These are phyloP conservation scores for Neoscytalidium dimidiatum DNA, from an alignment of 2,329 filamentous ascomycete genomes.

Conservation along the genomic window DNA sequence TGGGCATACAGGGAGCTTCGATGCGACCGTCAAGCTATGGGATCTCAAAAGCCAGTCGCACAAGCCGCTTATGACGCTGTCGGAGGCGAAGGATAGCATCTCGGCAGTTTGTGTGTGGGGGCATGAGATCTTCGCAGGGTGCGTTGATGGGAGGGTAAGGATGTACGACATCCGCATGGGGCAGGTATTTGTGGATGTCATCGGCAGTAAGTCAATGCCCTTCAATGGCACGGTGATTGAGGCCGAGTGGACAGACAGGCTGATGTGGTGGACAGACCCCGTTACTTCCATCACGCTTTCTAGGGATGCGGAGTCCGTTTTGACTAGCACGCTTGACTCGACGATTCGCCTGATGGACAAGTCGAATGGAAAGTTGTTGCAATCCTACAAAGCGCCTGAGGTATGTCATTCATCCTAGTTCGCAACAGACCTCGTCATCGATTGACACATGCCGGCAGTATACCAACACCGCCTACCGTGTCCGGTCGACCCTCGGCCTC, in stretches of 20 bases:
- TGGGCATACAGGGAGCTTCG: conserved; percentile 60
- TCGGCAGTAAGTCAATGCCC: conserved; percentile 56
- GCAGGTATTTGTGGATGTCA: conserved; percentile 67
- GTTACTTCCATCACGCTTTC: conserved; percentile 78
- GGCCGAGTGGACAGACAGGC: neutral
- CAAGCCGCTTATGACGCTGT: conserved; percentile 71
- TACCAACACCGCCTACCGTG: conserved; percentile 46
- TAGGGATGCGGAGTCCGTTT: conserved; percentile 70
- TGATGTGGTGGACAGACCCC: conserved; percentile 37
- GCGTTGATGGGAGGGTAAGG: conserved; percentile 81
- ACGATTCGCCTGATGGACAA: conserved; percentile 81
- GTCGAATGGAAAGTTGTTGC: conserved; percentile 69
- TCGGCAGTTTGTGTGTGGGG: conserved; percentile 45
- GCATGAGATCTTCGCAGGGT: conserved; percentile 67
- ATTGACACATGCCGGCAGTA: conserved; percentile 22
- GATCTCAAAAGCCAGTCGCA: conserved; percentile 35
- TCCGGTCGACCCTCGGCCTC: conserved; percentile 73
- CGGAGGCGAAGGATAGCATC: conserved; percentile 72
- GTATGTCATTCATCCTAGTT: neutral
- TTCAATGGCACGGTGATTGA: no score
- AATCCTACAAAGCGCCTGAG: conserved; percentile 61
- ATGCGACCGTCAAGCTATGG: conserved; percentile 74
- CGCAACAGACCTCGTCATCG: no score
- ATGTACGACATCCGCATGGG: conserved; percentile 83
- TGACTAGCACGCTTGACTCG: conserved; percentile 76